A percentile compares a stretch with the other conserved stretches of the same genome.
These are phyloP conservation scores for Diaporthe vaccinii DNA, from an alignment of 2,329 filamentous ascomycete species.

Conservation along the genomic window DNA sequence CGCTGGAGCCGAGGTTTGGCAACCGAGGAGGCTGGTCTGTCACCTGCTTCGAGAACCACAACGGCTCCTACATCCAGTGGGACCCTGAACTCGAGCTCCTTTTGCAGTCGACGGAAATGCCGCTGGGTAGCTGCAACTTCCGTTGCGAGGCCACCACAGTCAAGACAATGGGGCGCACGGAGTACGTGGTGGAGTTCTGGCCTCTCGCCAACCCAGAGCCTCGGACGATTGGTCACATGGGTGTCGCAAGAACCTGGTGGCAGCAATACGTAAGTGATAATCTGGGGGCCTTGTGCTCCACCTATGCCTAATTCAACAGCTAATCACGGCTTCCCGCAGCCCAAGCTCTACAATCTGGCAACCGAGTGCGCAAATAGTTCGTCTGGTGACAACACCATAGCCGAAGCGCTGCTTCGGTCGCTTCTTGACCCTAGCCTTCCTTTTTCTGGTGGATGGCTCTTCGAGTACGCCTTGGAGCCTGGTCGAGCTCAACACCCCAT, in stretches of 20 bases:
- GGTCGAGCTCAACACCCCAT: not conserved
- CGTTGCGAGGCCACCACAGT: constrained; percentile 23
- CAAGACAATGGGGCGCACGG: not conserved
- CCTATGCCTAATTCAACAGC: not conserved
- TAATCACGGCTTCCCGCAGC: not conserved
- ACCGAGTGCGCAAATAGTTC: not conserved
- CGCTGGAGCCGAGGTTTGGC: constrained; percentile 6
- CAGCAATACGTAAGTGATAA: constrained; percentile 23
- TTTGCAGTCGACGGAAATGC: constrained; percentile 13
- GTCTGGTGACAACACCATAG: not conserved
- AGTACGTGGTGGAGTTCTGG: constrained; percentile 34
- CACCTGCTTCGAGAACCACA: constrained; percentile 18
- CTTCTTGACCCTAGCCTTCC: not conserved
- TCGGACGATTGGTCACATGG: too few species aligned
- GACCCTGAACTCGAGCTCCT: constrained; percentile 17
- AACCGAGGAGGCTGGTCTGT: constrained; percentile 22
- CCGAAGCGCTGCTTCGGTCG: not conserved
- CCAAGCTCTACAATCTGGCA: constrained; percentile 7
- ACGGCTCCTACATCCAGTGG: not conserved
- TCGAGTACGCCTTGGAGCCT: constrained; percentile 14
- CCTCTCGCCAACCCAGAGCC: constrained; percentile 7
- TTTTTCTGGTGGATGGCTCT: constrained; percentile 22
- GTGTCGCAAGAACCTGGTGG: not conserved
- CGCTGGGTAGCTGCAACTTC: constrained; percentile 4
- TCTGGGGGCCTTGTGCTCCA: not conserved